These are phyloP conservation scores for Ophiorrhiza pumila DNA, from an alignment of 257 asterid species.

Conservation along the genomic window DNA sequence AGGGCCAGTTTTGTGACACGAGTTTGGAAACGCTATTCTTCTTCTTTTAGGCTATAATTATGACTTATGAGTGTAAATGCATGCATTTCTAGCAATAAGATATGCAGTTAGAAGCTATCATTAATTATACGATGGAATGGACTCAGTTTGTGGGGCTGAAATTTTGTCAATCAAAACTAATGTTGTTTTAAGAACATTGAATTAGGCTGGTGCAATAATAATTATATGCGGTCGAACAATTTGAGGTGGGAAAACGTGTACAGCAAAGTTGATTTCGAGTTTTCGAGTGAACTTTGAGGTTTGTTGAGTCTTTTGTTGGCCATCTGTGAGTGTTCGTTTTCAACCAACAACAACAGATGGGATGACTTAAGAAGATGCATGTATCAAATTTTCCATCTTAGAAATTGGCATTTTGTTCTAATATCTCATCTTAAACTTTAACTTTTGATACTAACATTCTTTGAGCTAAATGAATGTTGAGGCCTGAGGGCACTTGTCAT, in stretches of 20 bases:
- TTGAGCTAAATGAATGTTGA: slow-evolving; percentile 3
- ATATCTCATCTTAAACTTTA: not conserved
- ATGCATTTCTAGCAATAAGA: no score
- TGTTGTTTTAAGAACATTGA: not conserved
- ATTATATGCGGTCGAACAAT: not conserved
- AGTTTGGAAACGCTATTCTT: no score
- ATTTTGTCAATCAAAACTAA: not conserved
- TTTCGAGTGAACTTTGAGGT: slow-evolving; percentile 13
- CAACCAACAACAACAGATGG: slow-evolving; percentile 9
- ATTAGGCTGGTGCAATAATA: slow-evolving; percentile 3
- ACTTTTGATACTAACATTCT: slow-evolving; percentile 10
- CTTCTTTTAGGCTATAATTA: no score
- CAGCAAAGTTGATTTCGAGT: not conserved
- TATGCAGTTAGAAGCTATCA: not conserved
- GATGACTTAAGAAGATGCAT: not conserved
- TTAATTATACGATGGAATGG: not conserved
- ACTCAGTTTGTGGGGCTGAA: not conserved
- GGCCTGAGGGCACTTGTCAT: not conserved
- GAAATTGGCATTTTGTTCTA: not conserved
- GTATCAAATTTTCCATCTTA: slow-evolving; percentile 9
- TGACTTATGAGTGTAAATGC: no score
- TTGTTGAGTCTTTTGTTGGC: slow-evolving; percentile 17
- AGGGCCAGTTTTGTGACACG: no score
- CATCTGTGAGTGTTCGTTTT: slow-evolving; percentile 12
- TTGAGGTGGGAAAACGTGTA: slow-evolving; percentile 2